Evolutionary conservation across 805 yeast species (phyloP), one percentile per base, ranked within the genome.

Genomic region (Candida michaelii): DNA sequence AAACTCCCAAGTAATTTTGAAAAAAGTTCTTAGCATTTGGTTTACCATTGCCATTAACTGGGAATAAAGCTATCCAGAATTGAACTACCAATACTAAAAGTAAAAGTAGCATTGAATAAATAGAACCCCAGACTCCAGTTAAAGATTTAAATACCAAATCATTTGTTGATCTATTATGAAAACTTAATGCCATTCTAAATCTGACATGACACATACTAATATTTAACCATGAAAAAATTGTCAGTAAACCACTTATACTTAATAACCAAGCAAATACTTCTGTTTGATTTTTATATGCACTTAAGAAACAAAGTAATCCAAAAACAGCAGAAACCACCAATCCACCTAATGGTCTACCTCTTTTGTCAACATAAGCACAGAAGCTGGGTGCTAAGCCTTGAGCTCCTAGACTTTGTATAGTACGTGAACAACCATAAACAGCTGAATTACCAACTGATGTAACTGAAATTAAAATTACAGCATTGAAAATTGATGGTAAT

Each of bases 401-500:
- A 45, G 79, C 81, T 13, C 89, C 83, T 53, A 85, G 65, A 16
- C 87, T 76, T 40, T 79, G 80, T 41, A 85, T 56, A 8, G 88
- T 73, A 71, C 91, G 76, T 38, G 89, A 82, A 47, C 82, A 76
- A n/a, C 83, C 86, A 58, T 74, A 85, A 31, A 83, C 78, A 1
- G 89, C 79, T 17, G 89, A 79, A 68, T 84, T 85, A 51, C 89
- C 89, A 40, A 84, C 90, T 6, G 89, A 83, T 42, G 83, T 62
- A 19, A 85, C 88, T 3, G 90, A 82, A 44, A 84, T 62, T 65
- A 85, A 68, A 51, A 85, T 83, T 32, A 84, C 88, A 15, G 80
- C 87, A 58, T 85, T 85, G 69, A 85, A 82, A 48, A 85, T 77
- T 40, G 82, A 79, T 39, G 90, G 90, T 37, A 83, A 72, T 31